phyloP scores from a whole-genome alignment of 2,329 filamentous ascomycete species.

The Amauroascus niger region DNA sequence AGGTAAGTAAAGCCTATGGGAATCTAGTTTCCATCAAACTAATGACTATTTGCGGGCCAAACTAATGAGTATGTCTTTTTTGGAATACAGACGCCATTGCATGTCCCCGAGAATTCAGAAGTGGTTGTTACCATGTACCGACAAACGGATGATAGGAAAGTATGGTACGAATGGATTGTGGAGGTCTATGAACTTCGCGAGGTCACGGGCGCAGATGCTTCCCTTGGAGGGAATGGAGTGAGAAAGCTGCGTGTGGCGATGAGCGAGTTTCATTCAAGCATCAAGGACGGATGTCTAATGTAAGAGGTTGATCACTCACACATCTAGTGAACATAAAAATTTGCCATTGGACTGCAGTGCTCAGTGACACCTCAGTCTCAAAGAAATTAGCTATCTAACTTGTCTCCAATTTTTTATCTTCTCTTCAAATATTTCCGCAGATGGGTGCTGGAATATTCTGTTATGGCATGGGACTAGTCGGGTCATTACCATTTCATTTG shows the following conservation, averaged over 20 bases:
- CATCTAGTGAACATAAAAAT: background rate
- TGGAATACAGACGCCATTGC: slow-evolving; percentile 61
- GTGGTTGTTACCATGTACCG: slow-evolving; percentile 91
- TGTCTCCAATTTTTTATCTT: too few species aligned
- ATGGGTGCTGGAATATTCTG: too few species aligned
- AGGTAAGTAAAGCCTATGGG: slow-evolving; percentile 52
- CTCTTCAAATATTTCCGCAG: too few species aligned
- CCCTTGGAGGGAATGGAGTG: background rate
- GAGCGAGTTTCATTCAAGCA: slow-evolving; percentile 41
- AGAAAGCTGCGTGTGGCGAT: slow-evolving; percentile 30
- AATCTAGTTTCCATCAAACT: background rate
- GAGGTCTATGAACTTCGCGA: slow-evolving; percentile 56
- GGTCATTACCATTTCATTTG: too few species aligned
- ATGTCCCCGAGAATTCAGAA: slow-evolving; percentile 73
- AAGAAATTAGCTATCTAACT: too few species aligned
- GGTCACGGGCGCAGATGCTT: background rate
- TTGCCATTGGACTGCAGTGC: background rate
- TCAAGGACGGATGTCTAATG: slow-evolving; percentile 43
- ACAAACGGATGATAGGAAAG: slow-evolving; percentile 85
- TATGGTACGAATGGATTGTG: slow-evolving; percentile 98
- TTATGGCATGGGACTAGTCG: too few species aligned
- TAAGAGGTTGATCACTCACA: slow-evolving; percentile 19
- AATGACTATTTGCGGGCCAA: background rate
- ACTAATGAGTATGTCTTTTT: background rate
- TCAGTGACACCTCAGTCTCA: too few species aligned